A percentile compares a stretch with the other conserved stretches of the same genome.
Evolutionary conservation across 306 rosid genomes (phyloP).

Genomic region (Astragalus membranaceus): DNA sequence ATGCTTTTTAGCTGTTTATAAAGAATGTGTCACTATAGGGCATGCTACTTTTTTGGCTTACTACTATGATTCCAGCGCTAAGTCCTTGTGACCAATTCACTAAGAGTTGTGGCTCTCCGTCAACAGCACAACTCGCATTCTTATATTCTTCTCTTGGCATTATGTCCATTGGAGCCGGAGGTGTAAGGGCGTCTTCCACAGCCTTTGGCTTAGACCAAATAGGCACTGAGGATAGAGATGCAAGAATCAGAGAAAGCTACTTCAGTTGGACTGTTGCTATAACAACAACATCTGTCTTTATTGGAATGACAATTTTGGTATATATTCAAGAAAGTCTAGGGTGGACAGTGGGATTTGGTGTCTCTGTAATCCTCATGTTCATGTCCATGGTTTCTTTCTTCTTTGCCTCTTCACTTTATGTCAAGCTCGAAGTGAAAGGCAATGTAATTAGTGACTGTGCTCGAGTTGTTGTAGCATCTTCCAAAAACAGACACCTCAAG

Average conservation of each 20-base stretch:
- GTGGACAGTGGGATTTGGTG: slow-evolving; percentile 4
- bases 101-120: not conserved
- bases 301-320: not conserved
- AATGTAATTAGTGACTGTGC: not conserved
- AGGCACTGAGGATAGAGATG: not conserved
- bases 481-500: not conserved
- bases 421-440: not conserved
- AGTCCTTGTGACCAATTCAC: not conserved
- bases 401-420: not conserved
- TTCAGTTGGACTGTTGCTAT: not conserved
- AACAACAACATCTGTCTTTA: not conserved
- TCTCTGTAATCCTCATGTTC: not conserved
- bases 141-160: slow-evolving; percentile 3
- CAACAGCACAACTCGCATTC: not conserved
- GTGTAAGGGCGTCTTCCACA: slow-evolving; percentile 17
- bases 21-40: not conserved
- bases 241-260: not conserved
- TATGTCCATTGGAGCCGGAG: slow-evolving; percentile 10
- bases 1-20: not conserved
- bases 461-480: not conserved
- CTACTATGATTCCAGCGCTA: slow-evolving; percentile 22
- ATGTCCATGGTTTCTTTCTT: not conserved
- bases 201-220: slow-evolving; percentile 9
- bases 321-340: slow-evolving; percentile 11
- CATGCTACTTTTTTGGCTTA: slow-evolving; percentile 24